Percentiles rank a stretch among this genome's conserved stretches.
These are phyloP conservation scores for Hymenoscyphus linearis DNA, from an alignment of 2,329 filamentous ascomycete genomes.

Conservation along the genomic window DNA sequence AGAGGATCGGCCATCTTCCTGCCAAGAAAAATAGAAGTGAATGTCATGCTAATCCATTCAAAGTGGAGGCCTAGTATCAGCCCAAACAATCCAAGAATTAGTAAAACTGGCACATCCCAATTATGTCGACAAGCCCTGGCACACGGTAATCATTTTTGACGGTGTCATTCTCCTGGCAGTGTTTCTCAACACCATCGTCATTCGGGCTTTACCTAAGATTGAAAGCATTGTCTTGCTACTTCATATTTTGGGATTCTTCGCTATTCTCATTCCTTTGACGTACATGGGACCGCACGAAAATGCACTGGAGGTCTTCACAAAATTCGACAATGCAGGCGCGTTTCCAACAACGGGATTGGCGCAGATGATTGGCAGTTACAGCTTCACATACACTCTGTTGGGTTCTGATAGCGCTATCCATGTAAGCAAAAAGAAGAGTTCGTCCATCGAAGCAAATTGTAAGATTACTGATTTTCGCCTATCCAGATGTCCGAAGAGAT, in stretches of 20 bases:
- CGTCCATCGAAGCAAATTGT: background rate
- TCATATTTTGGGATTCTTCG: constrained; percentile 41
- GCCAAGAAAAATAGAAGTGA: background rate
- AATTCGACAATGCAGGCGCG: constrained; percentile 29
- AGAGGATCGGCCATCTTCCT: no score
- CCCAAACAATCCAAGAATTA: constrained; percentile 34
- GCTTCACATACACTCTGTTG: constrained; percentile 27
- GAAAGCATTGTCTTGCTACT: constrained; percentile 40
- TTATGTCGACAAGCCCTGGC: constrained; percentile 36
- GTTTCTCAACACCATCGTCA: constrained; percentile 40
- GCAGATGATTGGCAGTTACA: constrained; percentile 32
- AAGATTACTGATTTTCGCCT: background rate
- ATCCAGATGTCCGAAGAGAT: constrained; percentile 42
- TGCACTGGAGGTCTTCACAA: constrained; percentile 25
- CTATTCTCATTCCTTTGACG: constrained; percentile 37
- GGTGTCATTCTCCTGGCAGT: constrained; percentile 36
- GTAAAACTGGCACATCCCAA: constrained; percentile 30
- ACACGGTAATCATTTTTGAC: constrained; percentile 38
- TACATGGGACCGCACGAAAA: constrained; percentile 17
- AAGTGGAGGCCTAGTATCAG: background rate
- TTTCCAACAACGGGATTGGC: constrained; percentile 31
- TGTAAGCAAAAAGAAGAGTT: background rate
- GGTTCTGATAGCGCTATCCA: constrained; percentile 26
- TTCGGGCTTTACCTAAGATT: constrained; percentile 35
- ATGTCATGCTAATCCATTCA: background rate